A percentile compares a stretch with the other conserved stretches of the same genome.
phyloP scores from a whole-genome alignment of 2,329 filamentous ascomycete species.

The Microcyclosporella mali region DNA sequence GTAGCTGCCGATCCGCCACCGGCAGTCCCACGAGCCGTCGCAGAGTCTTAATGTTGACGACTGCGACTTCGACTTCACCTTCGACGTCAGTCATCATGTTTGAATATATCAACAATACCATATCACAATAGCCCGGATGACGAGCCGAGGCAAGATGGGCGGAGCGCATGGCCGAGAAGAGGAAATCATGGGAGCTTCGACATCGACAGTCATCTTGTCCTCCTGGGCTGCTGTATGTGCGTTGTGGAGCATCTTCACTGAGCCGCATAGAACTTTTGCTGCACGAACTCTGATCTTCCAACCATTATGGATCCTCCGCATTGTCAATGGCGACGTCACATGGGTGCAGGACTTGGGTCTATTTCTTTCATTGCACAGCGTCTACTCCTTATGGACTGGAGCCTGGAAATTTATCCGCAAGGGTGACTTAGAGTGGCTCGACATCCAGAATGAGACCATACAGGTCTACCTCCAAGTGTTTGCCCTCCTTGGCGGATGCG shows the following conservation, averaged over 20 bases:
- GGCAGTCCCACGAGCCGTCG: too few relatives aligned
- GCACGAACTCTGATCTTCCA: slow-evolving; percentile 27
- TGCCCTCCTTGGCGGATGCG: slow-evolving; percentile 25
- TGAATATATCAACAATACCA: background rate
- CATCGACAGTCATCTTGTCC: slow-evolving; percentile 15
- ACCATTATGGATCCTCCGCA: slow-evolving; percentile 26
- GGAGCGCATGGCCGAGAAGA: background rate
- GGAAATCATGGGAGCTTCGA: background rate
- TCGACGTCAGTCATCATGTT: background rate
- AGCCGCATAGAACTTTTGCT: slow-evolving; percentile 26
- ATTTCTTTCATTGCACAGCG: slow-evolving; percentile 18
- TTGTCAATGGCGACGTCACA: slow-evolving; percentile 16
- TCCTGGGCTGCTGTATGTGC: slow-evolving; percentile 24
- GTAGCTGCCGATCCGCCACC: too few relatives aligned
- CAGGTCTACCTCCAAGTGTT: slow-evolving; percentile 25
- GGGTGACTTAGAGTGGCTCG: slow-evolving; percentile 8
- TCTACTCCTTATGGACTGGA: slow-evolving; percentile 21
- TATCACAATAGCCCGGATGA: background rate
- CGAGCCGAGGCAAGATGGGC: slow-evolving; percentile 1
- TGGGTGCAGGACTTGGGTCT: slow-evolving; percentile 26
- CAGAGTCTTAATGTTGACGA: background rate
- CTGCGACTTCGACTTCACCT: background rate
- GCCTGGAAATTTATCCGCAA: slow-evolving; percentile 18
- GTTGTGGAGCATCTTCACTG: slow-evolving; percentile 30
- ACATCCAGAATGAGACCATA: slow-evolving; percentile 14